phyloP scores from a whole-genome alignment of 257 asterid genomes.

The Solanum microdontum region DNA sequence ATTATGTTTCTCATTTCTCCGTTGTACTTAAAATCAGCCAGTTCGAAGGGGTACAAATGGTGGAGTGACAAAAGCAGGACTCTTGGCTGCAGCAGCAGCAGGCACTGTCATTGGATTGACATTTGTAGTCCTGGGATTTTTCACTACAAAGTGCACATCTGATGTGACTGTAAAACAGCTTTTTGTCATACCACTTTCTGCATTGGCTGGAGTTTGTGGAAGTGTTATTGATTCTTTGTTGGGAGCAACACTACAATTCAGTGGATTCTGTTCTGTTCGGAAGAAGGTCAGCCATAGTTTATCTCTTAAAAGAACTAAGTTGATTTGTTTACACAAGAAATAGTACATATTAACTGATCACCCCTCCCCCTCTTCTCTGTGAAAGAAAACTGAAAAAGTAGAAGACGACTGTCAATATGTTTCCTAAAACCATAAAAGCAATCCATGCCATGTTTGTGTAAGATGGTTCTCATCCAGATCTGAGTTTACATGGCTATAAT shows the following conservation, averaged over 20 bases:
- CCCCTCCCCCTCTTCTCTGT: neutral
- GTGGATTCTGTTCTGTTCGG: constrained; percentile 84
- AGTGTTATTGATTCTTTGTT: constrained; percentile 77
- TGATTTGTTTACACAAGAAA: neutral
- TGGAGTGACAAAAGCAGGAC: constrained; percentile 81
- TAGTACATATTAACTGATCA: neutral
- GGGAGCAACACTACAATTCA: constrained; percentile 93
- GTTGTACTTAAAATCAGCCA: constrained; percentile 31
- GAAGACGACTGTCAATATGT: neutral
- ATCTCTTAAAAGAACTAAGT: neutral
- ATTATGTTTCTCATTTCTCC: neutral
- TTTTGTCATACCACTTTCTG: constrained; percentile 62
- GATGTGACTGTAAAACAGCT: constrained; percentile 56
- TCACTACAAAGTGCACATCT: constrained; percentile 51
- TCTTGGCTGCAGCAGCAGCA: constrained; percentile 78
- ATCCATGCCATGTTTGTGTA: neutral
- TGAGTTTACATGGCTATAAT: neutral
- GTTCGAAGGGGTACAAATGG: constrained; percentile 95
- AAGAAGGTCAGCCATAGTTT: constrained; percentile 49
- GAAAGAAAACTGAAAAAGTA: neutral
- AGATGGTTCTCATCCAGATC: neutral
- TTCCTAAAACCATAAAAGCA: neutral
- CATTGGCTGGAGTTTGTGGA: constrained; percentile 76
- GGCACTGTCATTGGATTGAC: constrained; percentile 67
- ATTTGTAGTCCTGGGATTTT: constrained; percentile 53